Percentiles rank a stretch among this genome's conserved stretches.
Conservation (phyloP, 2,329 filamentous ascomycete genomes). For the Acrocalymma vagum region DNA sequence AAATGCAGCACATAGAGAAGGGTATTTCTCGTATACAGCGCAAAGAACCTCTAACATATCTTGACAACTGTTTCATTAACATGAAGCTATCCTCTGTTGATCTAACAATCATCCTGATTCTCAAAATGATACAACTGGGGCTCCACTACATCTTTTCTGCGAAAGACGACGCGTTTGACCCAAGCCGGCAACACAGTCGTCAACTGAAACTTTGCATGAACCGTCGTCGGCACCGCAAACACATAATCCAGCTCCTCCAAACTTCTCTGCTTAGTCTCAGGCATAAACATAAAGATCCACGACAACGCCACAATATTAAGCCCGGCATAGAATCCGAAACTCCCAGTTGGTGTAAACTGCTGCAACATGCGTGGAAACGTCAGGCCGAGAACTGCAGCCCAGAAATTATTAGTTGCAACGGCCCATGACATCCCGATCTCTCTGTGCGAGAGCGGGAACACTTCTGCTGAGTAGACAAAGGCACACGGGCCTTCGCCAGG, state of each 20-base stretch:
- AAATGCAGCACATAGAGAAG: too few species aligned
- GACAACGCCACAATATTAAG: slow-evolving; percentile 67
- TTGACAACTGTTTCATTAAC: slow-evolving; percentile 1
- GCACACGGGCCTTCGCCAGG: slow-evolving; percentile 35
- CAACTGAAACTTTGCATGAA: slow-evolving; percentile 41
- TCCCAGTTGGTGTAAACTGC: slow-evolving; percentile 56
- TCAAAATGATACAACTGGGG: slow-evolving; percentile 1
- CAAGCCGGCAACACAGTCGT: slow-evolving; percentile 14
- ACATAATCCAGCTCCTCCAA: slow-evolving; percentile 55
- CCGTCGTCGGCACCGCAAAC: slow-evolving; percentile 49
- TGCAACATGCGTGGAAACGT: slow-evolving; percentile 65
- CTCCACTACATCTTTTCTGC: slow-evolving; percentile 1
- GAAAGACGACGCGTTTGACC: slow-evolving; percentile 8
- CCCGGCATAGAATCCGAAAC: slow-evolving; percentile 66
- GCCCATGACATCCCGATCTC: slow-evolving; percentile 73
- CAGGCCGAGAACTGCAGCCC: slow-evolving; percentile 54
- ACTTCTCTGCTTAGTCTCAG: slow-evolving; percentile 53
- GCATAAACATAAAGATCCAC: slow-evolving; percentile 66
- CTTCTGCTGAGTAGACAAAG: slow-evolving; percentile 72
- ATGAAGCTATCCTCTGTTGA: too few species aligned
- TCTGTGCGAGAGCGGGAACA: slow-evolving; percentile 72
- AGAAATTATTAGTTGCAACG: slow-evolving; percentile 63
- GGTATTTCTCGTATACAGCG: too few species aligned
- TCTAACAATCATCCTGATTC: too few species aligned
- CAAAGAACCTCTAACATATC: too few species aligned